phyloP scores from a whole-genome alignment of 2,329 filamentous ascomycete species.

The Nannizzia gypsea region DNA sequence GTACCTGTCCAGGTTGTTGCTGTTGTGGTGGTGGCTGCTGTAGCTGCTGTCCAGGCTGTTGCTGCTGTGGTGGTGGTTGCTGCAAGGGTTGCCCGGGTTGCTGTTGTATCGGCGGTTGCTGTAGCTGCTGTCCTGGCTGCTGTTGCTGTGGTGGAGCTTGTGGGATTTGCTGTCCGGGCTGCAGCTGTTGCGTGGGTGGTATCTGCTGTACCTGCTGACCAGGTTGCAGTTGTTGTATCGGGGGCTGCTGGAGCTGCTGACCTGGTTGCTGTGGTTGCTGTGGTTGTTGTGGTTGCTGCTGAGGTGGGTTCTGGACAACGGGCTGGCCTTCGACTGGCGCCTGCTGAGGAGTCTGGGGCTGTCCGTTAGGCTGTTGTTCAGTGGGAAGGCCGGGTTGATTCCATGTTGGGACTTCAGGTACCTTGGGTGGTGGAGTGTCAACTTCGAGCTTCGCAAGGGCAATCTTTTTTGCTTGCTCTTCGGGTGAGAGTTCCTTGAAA shows the following conservation, averaged over 20 bases:
- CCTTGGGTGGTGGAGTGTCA: background rate
- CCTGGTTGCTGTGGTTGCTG: background rate
- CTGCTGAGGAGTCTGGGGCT: background rate
- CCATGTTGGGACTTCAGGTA: background rate
- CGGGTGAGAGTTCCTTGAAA: slow-evolving; percentile 47
- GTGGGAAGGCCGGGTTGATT: background rate
- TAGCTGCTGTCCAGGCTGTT: background rate
- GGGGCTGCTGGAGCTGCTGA: background rate
- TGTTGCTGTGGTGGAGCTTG: background rate
- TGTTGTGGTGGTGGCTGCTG: background rate
- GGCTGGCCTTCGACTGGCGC: background rate
- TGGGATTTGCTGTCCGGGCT: background rate
- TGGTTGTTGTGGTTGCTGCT: background rate
- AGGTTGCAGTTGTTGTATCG: background rate
- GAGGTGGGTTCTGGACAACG: background rate
- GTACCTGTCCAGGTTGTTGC: background rate
- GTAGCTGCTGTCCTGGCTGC: background rate
- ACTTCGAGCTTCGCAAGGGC: slow-evolving; percentile 14
- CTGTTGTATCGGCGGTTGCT: background rate
- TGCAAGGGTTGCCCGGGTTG: background rate
- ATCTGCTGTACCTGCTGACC: background rate
- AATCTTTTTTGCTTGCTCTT: slow-evolving; percentile 46
- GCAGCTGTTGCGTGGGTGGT: background rate
- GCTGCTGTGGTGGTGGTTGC: background rate
- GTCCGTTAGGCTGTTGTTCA: background rate